Percentiles rank a stretch among this genome's conserved stretches.
phyloP scores from a whole-genome alignment of 257 asterid genomes.

The Echites panduratus region DNA sequence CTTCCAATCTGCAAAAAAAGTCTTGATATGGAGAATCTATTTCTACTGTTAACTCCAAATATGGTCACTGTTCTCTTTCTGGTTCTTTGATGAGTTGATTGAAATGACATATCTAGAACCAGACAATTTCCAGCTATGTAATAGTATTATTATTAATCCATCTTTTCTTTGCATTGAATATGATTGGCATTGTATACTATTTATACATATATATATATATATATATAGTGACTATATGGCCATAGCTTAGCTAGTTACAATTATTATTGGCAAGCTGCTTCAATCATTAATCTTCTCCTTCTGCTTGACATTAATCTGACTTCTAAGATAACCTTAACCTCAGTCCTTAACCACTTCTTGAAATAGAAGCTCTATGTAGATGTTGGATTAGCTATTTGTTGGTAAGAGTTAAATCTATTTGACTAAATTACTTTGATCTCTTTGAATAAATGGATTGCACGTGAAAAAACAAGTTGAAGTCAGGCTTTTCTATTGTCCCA shows the following conservation, averaged over 20 bases:
- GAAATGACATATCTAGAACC: constrained; percentile 28
- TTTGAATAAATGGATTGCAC: no score
- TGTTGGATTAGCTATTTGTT: no score
- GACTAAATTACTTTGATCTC: no score
- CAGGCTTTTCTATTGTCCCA: no score
- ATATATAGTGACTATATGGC: constrained; percentile 9
- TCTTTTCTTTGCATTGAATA: background rate
- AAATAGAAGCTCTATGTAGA: no score
- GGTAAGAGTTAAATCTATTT: no score
- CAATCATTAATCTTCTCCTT: background rate
- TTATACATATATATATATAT: background rate
- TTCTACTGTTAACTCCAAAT: constrained; percentile 6
- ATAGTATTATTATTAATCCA: background rate
- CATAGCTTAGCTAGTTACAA: constrained; percentile 20
- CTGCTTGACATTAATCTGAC: no score
- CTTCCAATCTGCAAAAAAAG: background rate
- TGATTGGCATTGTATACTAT: background rate
- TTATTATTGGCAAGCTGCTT: constrained; percentile 8
- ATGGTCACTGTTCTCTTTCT: background rate
- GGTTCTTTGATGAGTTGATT: constrained; percentile 24
- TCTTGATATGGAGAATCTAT: background rate
- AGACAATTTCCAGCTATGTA: constrained; percentile 20
- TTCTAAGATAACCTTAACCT: no score
- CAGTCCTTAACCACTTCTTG: no score
- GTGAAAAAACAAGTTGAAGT: no score